These are phyloP conservation scores for Epichloe gansuensis DNA, from an alignment of 2,329 filamentous ascomycete genomes.

Conservation along the genomic window DNA sequence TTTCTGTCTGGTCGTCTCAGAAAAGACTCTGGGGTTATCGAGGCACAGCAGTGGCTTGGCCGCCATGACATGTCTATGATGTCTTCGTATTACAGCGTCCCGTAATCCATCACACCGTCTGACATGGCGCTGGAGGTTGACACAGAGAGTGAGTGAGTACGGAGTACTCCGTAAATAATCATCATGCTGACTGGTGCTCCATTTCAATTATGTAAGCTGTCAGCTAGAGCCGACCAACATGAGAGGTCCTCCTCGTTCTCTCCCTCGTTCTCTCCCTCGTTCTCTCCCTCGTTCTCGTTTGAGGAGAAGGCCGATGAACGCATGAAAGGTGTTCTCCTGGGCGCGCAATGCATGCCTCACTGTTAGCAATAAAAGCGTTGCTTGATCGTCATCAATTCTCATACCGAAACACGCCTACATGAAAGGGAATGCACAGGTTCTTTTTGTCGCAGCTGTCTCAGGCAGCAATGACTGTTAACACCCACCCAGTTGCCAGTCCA, in stretches of 20 bases:
- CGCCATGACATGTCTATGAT: no score
- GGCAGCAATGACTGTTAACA: no score
- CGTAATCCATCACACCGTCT: not conserved
- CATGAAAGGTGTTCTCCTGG: no score
- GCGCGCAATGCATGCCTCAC: not conserved
- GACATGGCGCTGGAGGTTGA: not conserved
- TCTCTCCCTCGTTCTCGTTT: no score
- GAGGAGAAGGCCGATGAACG: no score
- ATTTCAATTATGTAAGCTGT: not conserved
- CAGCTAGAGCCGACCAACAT: not conserved
- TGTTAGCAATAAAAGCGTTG: not conserved
- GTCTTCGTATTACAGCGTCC: no score
- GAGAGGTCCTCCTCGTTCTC: not conserved
- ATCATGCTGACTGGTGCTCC: not conserved
- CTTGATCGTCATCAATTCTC: not conserved
- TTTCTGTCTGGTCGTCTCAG: not conserved
- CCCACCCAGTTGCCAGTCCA: no score
- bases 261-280: no score
- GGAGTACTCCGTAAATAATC: no score
- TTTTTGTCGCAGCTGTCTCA: not conserved
- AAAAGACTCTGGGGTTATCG: no score
- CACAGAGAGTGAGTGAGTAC: no score
- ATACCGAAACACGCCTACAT: not conserved
- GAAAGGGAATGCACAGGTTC: not conserved
- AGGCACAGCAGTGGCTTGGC: slow-evolving; percentile 1